phyloP scores from a whole-genome alignment of 345 rosid species.

The Brassica cretica region DNA sequence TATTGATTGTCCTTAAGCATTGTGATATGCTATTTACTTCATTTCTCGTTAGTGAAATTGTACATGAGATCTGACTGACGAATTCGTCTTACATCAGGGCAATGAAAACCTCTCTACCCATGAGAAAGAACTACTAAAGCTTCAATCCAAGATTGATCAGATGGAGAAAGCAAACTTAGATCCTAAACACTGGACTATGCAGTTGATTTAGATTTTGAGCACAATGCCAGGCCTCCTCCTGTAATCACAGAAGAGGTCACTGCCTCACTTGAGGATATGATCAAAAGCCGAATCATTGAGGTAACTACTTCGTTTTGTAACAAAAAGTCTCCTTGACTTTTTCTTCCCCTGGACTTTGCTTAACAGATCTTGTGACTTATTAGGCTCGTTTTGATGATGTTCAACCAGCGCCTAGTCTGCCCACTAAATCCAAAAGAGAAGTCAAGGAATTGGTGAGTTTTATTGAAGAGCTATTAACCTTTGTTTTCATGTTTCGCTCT shows the following conservation, averaged over 20 bases:
- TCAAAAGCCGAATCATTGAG: constrained; percentile 73
- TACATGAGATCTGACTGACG: not conserved
- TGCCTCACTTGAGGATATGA: constrained; percentile 80
- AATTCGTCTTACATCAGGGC: constrained; percentile 43
- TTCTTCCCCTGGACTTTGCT: not conserved
- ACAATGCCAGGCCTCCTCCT: constrained; percentile 89
- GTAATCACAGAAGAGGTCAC: constrained; percentile 95
- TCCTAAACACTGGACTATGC: constrained; percentile 93
- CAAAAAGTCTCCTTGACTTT: not conserved
- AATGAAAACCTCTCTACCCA: constrained; percentile 64
- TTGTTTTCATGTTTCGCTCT: not conserved
- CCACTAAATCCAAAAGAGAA: constrained; percentile 69
- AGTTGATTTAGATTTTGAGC: constrained; percentile 95
- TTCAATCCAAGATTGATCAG: constrained; percentile 63
- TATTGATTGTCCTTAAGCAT: constrained; percentile 17
- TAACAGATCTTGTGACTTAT: constrained; percentile 10
- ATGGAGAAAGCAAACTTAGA: constrained; percentile 92
- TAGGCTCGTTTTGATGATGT: constrained; percentile 80
- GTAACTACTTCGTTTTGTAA: constrained; percentile 38
- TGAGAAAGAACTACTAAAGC: constrained; percentile 64
- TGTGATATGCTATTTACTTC: not conserved
- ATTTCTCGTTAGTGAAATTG: constrained; percentile 7
- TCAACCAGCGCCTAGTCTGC: constrained; percentile 51
- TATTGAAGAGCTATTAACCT: not conserved
- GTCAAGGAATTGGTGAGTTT: constrained; percentile 65